Percentiles rank a stretch among this genome's conserved stretches.
Conservation (phyloP, 2,329 filamentous ascomycete species). For the Verticillium dahliae region DNA sequence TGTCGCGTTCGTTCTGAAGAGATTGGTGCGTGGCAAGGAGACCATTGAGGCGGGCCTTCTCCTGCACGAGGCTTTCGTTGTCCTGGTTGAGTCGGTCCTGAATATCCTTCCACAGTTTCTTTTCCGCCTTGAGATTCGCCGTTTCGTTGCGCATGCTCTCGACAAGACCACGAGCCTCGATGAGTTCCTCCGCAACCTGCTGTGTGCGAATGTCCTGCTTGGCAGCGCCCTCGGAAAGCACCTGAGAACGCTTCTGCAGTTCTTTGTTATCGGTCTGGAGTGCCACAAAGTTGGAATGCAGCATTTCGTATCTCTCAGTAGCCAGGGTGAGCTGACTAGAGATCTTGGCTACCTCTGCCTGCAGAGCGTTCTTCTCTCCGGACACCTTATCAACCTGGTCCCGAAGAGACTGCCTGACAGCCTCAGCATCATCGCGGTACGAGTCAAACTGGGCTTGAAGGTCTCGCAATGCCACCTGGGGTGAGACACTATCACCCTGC, state of each 20-base stretch:
- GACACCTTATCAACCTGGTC: conserved; percentile 79
- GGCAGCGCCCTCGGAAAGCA: conserved; percentile 73
- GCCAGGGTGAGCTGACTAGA: conserved; percentile 77
- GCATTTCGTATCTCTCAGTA: conserved; percentile 78
- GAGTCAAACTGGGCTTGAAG: conserved; percentile 85
- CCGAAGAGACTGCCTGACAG: conserved; percentile 75
- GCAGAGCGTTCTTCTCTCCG: conserved; percentile 72
- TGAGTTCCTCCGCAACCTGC: conserved; percentile 86
- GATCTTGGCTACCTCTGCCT: conserved; percentile 73
- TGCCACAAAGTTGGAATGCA: conserved; percentile 80
- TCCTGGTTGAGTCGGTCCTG: conserved; percentile 84
- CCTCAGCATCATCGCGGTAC: conserved; percentile 77
- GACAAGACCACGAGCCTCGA: conserved; percentile 73
- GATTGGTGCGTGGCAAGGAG: conserved; percentile 80
- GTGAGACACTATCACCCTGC: conserved; percentile 47
- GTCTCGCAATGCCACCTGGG: conserved; percentile 70
- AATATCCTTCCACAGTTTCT: conserved; percentile 89
- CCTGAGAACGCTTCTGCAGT: conserved; percentile 74
- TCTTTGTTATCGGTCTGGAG: conserved; percentile 80
- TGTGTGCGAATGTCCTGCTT: conserved; percentile 88
- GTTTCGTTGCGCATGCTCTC: conserved; percentile 89
- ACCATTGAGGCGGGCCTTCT: conserved; percentile 76
- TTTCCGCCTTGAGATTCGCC: conserved; percentile 89
- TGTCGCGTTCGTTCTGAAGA: conserved; percentile 85
- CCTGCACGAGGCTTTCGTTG: conserved; percentile 76